These are phyloP conservation scores for Hortiboletus rubellus DNA, from an alignment of 1,284 basidiomycete species.

Conservation along the genomic window DNA sequence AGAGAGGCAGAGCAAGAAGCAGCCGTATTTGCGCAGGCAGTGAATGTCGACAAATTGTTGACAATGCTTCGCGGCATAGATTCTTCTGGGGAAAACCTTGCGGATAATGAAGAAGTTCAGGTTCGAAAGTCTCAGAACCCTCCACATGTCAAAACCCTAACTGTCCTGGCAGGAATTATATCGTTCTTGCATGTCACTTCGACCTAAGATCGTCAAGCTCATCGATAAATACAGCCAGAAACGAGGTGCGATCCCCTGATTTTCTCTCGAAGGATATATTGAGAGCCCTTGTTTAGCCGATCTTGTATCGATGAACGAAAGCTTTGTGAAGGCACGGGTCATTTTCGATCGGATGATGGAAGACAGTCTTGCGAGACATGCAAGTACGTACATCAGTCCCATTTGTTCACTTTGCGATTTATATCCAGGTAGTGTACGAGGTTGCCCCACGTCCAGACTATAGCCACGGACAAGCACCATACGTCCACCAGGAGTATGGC, in stretches of 20 bases:
- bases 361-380: constrained; percentile 76
- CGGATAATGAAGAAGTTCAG: constrained; percentile 94
- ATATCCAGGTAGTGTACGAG: constrained; percentile 30
- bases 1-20: constrained; percentile 90
- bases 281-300: constrained; percentile 56
- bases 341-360: constrained; percentile 93
- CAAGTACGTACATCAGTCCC: constrained; percentile 41
- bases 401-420: constrained; percentile 10
- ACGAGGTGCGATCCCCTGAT: constrained; percentile 51
- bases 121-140: constrained; percentile 38
- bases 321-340: constrained; percentile 77
- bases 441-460: constrained; percentile 24
- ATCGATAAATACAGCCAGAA: constrained; percentile 99
- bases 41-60: constrained; percentile 86
- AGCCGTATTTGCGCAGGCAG: constrained; percentile 79
- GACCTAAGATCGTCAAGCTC: constrained; percentile 93
- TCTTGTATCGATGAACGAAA: constrained; percentile 87
- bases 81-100: constrained; percentile 78
- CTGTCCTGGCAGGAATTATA: constrained; percentile 73
- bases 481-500: constrained; percentile 32
- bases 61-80: constrained; percentile 80
- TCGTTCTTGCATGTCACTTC: constrained; percentile 81
- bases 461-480: constrained; percentile 19
- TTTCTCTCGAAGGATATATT: constrained; percentile 1
- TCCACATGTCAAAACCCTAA: not conserved